phyloP scores from a whole-genome alignment of 1,139 yeast species.

The Blastobotrys ciferrii region DNA sequence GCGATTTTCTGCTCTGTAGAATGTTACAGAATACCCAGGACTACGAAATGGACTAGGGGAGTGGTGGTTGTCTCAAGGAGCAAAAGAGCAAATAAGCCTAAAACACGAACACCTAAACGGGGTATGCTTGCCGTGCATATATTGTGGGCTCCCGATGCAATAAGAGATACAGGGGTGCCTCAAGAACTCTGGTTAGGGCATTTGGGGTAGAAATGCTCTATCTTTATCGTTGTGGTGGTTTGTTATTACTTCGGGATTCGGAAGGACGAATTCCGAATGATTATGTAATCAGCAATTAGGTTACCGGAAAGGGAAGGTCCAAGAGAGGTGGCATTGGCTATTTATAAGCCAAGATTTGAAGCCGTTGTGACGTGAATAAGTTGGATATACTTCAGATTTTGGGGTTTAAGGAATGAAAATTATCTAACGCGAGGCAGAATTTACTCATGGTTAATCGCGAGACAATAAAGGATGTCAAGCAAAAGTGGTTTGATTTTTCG shows the following conservation, averaged over 20 bases:
- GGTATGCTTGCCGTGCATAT: too few relatives aligned
- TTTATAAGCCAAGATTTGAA: background rate
- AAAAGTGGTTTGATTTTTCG: background rate
- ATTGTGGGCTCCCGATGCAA: too few relatives aligned
- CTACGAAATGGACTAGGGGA: too few relatives aligned
- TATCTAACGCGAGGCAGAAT: background rate
- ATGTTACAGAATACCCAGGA: too few relatives aligned
- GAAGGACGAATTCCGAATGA: background rate
- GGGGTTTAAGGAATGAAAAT: background rate
- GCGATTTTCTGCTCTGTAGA: too few relatives aligned
- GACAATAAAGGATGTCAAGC: background rate
- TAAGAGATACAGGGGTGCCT: too few relatives aligned
- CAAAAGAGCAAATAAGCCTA: too few relatives aligned
- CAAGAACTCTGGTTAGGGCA: too few relatives aligned
- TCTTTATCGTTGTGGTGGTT: too few relatives aligned
- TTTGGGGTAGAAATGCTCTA: too few relatives aligned
- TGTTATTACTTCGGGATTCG: background rate
- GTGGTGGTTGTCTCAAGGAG: too few relatives aligned
- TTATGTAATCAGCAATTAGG: background rate
- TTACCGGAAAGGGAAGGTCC: background rate
- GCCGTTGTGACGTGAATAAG: background rate
- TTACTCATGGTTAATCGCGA: background rate
- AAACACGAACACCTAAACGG: too few relatives aligned
- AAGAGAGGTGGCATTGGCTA: background rate
- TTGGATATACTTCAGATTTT: background rate